phyloP scores from a whole-genome alignment of 306 rosid genomes.

The Oxytropis ochrocephala region DNA sequence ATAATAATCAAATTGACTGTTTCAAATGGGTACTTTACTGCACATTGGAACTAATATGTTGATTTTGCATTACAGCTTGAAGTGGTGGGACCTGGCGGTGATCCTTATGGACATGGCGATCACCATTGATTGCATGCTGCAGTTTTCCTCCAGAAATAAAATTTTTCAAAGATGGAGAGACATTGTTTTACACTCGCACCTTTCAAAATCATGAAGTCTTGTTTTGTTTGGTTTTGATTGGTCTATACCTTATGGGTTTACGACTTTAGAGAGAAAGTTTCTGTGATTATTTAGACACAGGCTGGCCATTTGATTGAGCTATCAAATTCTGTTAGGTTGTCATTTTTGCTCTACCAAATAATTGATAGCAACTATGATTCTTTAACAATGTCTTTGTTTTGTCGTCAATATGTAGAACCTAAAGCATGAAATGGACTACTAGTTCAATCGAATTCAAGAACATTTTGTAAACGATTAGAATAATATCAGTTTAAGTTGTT shows the following conservation, averaged over 20 bases:
- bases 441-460: neutral
- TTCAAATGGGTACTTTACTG: neutral
- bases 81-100: slow-evolving; percentile 95
- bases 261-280: slow-evolving; percentile 33
- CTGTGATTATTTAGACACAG: slow-evolving; percentile 42
- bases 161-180: slow-evolving; percentile 29
- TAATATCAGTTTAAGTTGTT: too few relatives aligned
- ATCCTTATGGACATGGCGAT: slow-evolving; percentile 69
- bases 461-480: neutral
- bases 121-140: slow-evolving; percentile 49
- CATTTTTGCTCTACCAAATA: slow-evolving; percentile 43
- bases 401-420: neutral
- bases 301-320: slow-evolving; percentile 32
- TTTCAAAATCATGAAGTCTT: slow-evolving; percentile 34
- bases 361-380: slow-evolving; percentile 48
- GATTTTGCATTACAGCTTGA: slow-evolving; percentile 56
- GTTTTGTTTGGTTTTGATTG: slow-evolving; percentile 35
- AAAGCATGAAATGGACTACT: neutral
- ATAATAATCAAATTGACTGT: neutral
- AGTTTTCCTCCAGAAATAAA: slow-evolving; percentile 48
- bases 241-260: slow-evolving; percentile 29
- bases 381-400: slow-evolving; percentile 13
- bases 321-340: slow-evolving; percentile 28
- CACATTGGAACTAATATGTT: slow-evolving; percentile 16
- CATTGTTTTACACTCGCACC: slow-evolving; percentile 30